These are phyloP conservation scores for Pseudocercospora crystallina DNA, from an alignment of 2,329 filamentous ascomycete species.

Conservation along the genomic window DNA sequence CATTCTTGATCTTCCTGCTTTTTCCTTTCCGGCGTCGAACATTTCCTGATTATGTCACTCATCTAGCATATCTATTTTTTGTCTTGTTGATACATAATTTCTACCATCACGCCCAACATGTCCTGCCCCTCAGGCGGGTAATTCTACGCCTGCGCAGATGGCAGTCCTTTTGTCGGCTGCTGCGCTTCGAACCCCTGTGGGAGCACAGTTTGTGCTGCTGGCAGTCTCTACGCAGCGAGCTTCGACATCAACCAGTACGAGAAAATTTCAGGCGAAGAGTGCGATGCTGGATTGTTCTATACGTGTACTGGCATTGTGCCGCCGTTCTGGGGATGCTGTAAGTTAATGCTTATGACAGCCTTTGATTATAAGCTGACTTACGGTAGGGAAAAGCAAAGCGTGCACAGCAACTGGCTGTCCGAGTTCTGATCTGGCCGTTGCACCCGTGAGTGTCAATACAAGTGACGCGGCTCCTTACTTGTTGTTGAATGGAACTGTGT, in stretches of 20 bases:
- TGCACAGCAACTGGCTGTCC: not conserved
- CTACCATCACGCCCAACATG: not conserved
- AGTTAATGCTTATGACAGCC: conserved; percentile 8
- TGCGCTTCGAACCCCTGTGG: conserved; percentile 9
- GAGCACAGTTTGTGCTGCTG: conserved; percentile 5
- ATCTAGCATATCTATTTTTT: too few species aligned
- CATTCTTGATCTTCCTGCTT: too few species aligned
- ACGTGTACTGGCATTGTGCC: conserved; percentile 4
- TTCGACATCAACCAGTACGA: conserved; percentile 8
- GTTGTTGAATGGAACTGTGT: not conserved
- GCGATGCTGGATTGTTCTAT: conserved; percentile 8
- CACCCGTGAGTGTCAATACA: conserved; percentile 1
- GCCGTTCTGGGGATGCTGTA: conserved; percentile 15
- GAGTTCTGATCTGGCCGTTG: not conserved
- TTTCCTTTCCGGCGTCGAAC: too few species aligned
- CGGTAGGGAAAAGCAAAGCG: too few species aligned
- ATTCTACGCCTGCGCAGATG: conserved; percentile 10
- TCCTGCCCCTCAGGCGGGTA: conserved; percentile 7
- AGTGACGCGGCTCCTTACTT: conserved; percentile 2
- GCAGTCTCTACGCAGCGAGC: conserved; percentile 1
- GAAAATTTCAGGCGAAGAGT: conserved; percentile 7
- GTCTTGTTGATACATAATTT: not conserved
- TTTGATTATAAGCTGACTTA: too few species aligned
- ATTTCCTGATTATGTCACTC: too few species aligned
- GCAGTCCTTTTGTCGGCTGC: conserved; percentile 11